A percentile compares a stretch with the other conserved stretches of the same genome.
Evolutionary conservation across 2,329 filamentous ascomycete species (phyloP).

Genomic region (Arthroderma uncinatum): DNA sequence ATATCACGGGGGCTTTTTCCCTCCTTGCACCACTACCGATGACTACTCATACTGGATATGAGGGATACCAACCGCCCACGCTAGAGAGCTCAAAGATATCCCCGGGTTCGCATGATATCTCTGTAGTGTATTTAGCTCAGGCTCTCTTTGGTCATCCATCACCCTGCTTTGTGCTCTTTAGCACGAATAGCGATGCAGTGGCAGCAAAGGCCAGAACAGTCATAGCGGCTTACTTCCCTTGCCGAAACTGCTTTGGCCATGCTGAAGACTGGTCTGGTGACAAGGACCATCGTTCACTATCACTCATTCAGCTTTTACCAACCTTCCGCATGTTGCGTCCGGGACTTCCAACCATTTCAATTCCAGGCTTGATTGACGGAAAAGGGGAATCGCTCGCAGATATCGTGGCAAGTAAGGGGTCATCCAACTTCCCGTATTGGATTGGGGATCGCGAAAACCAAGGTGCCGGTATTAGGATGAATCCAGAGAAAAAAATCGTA

Average conservation of each 20-base stretch:
- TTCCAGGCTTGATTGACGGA: neutral
- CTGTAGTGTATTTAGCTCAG: neutral
- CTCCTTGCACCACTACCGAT: neutral
- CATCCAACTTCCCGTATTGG: neutral
- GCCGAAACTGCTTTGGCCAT: neutral
- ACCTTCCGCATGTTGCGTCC: neutral
- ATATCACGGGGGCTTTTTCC: neutral
- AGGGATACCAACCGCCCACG: neutral
- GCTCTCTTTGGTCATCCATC: neutral
- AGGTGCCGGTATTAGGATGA: neutral
- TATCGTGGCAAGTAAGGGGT: neutral
- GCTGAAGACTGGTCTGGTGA: neutral
- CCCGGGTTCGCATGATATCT: neutral
- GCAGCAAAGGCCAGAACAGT: neutral
- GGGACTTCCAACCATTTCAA: neutral
- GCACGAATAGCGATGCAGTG: neutral
- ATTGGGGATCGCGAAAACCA: neutral
- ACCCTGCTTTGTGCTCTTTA: neutral
- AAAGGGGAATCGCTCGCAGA: neutral
- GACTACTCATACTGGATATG: neutral
- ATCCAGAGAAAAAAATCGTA: neutral
- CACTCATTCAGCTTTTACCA: neutral
- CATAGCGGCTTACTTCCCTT: neutral
- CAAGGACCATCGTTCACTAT: neutral
- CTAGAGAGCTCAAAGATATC: neutral